Base-by-base conservation (phyloP, 2,329 filamentous ascomycete genomes). In the Atkinsonella texensis region DNA sequence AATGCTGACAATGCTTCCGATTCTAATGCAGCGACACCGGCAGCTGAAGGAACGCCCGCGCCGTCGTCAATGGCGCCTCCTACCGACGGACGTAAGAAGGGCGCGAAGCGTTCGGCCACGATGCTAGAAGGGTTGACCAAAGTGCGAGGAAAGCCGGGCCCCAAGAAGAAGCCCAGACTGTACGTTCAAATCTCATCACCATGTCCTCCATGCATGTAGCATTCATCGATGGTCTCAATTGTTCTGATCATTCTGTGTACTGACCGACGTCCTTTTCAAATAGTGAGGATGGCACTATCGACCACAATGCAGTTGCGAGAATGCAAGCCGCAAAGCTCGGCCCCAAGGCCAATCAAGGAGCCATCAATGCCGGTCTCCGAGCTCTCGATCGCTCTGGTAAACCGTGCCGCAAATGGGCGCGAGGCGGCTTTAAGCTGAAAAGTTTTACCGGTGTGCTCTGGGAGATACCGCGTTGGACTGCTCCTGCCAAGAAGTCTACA, bases 161-260 rank as follows among this genome's bases (percentile, higher is more conserved):
- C 91, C 0, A 97, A 96, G 80, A 95, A 96, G 81, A 95, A 94
- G 74, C 84, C 87, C 58, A 84, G 86, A 76, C 71, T 95, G 91
- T 96, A 85, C 72, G 89, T 85, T 32, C 20, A 1, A 31, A 17
- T 11, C 10, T 6, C 15, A 5, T 28, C 28, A 28, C 28, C 7
- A 28, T 8, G 28, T 28, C 28, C 28, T 4, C 7, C 7, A 23
- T 28, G 6, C 31, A 28, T 7, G 28, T 23, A 5, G 5, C 20
- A 23, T 23, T 23, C 20, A 2, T 23, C 20, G 20, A 23, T 23
- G 20, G 3, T 28, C 28, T 28, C 28, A 28, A 28, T 28, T 28
- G 28, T 28, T 28, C 4, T 28, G 28, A 28, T 28, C 28, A 28
- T 28, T 8, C 7, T 28, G 28, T 28, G 7, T 28, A 28, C 28